Evolutionary conservation across 108 stramenopile species (phyloP).

Genomic region (Thalassiosira profunda): DNA sequence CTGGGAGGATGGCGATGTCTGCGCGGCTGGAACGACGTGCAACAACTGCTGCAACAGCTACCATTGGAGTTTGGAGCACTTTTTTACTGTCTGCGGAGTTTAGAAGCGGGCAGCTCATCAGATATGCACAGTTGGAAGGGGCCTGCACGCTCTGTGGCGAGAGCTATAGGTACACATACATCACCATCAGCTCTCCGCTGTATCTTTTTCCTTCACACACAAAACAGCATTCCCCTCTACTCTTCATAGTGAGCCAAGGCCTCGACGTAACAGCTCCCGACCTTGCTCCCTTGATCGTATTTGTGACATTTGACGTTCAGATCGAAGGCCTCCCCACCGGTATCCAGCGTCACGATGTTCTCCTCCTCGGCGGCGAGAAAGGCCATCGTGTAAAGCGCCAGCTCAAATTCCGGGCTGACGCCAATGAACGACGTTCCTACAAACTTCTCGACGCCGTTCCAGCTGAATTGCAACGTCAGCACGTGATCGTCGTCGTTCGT

Average conservation of each 20-base stretch:
- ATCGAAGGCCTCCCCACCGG: slow-evolving; percentile 60
- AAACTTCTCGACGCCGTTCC: slow-evolving; percentile 89
- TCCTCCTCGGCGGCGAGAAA: slow-evolving; percentile 78
- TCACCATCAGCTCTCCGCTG: too few species aligned
- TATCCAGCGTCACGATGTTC: slow-evolving; percentile 62
- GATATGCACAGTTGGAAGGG: too few species aligned
- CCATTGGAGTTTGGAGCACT: too few species aligned
- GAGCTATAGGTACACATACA: too few species aligned
- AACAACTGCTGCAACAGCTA: too few species aligned
- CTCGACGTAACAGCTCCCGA: slow-evolving; percentile 83
- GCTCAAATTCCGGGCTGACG: slow-evolving; percentile 91
- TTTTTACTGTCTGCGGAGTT: too few species aligned
- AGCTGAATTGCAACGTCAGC: slow-evolving; percentile 88
- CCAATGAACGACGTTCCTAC: slow-evolving; percentile 87
- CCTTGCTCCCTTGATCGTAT: slow-evolving; percentile 56
- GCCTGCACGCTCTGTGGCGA: too few species aligned
- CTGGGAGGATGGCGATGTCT: too few species aligned
- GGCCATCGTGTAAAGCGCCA: slow-evolving; percentile 92
- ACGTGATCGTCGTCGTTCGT: slow-evolving; percentile 75
- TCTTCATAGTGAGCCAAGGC: slow-evolving; percentile 73
- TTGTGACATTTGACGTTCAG: slow-evolving; percentile 78
- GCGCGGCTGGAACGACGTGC: too few species aligned
- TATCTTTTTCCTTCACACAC: too few species aligned
- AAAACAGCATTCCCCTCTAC: background rate
- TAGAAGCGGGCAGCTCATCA: too few species aligned